Base-by-base conservation (phyloP, 208 protist species). In the Borovskyia barvae region DNA sequence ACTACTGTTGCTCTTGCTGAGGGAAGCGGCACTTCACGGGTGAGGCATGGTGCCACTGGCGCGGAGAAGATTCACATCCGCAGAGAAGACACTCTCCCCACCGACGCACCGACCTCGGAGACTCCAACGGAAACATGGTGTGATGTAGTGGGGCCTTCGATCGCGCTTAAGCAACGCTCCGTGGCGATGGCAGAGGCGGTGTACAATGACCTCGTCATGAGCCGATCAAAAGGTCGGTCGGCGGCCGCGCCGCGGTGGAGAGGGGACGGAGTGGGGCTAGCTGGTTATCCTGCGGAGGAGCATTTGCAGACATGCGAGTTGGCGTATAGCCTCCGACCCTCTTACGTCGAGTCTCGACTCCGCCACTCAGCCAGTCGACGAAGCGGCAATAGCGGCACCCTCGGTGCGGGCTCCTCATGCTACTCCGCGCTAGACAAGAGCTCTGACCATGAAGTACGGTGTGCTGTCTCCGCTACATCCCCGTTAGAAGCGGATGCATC, bases 291-390 rank as follows among this genome's bases (percentile, higher is more conserved):
- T 0, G 29, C 37, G 19, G 29, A 33, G 6, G 24, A 28, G 11
- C 22, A 37, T n/a, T 28, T 81, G 22, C 68, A 66, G 4, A 85
- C 79, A 2, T 59, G 60, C 17, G 80, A 87, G 62, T 32, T 87
- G 4, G 80, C 68, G 14, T 87, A 79, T 60, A 72, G 26, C 8
- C 54, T 87, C 12, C 73, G 80, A 3, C 47, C 56, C 1, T 55
- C 55, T 36, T 85, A 77, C 61, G 36, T 72, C 33, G 28, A 65
- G 24, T 30, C 37, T 29, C 63, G 45, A 32, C 61, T 28, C 4
- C 22, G 37, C 14, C 35, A 48, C 11, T 6, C 3, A 4, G 22
- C 25, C 28, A 7, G 1, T 26, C 39, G 24, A 17, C 15, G 28
- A 22, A 43, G 43, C 32, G 29, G 28, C 42, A 28, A 37, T 24